Conservation (phyloP, 495 filamentous ascomycete species). For the Lepidopterella palustris region DNA sequence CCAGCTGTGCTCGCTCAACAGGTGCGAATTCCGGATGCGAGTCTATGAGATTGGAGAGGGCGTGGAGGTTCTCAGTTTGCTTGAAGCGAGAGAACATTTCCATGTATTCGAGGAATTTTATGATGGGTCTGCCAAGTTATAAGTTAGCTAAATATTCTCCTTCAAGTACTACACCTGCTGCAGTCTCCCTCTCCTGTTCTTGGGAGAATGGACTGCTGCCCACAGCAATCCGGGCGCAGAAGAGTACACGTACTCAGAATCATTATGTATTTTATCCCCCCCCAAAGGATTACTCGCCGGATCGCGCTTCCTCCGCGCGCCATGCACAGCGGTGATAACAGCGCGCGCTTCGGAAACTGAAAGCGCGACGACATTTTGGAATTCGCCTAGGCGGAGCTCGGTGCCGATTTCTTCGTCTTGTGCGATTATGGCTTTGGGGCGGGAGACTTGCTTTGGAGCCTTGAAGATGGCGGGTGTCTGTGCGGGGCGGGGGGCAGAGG, state of each 20-base stretch:
- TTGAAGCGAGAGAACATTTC: conserved; percentile 93
- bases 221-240: conserved; percentile 31
- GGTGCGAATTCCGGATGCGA: conserved; percentile 71
- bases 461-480: conserved; percentile 15
- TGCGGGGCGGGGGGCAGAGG: neutral
- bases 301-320: conserved; percentile 58
- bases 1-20: conserved; percentile 90
- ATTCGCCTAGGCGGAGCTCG: conserved; percentile 82
- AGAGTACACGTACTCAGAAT: conserved; percentile 52
- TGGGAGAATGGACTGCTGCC: no score
- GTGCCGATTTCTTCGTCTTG: conserved; percentile 84
- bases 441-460: conserved; percentile 22
- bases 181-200: no score
- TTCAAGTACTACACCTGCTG: no score
- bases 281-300: conserved; percentile 49
- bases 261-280: conserved; percentile 31
- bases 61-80: conserved; percentile 86
- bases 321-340: conserved; percentile 78
- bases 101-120: conserved; percentile 82
- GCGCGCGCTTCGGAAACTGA: conserved; percentile 87
- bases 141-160: no score
- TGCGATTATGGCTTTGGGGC: conserved; percentile 47
- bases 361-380: conserved; percentile 78
- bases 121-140: conserved; percentile 64
- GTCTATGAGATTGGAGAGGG: conserved; percentile 75